phyloP scores from a whole-genome alignment of 805 yeast species.

The Lachancea waltii region DNA sequence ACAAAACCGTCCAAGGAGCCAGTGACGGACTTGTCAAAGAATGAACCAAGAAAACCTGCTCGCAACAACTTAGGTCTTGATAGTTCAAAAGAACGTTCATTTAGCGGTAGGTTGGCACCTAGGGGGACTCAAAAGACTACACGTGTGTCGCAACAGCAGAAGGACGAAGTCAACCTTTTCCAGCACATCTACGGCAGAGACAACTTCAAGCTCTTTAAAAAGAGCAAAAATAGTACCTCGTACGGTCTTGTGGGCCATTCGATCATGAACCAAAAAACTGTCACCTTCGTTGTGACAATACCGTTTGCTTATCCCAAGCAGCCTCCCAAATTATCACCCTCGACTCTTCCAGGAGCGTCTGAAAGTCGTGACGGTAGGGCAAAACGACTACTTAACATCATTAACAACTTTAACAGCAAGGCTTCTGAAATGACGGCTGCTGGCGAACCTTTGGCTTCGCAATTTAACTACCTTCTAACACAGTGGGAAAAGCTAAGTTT shows the following conservation, averaged over 20 bases:
- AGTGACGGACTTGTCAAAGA: no score
- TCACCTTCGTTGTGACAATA: slow-evolving; percentile 15
- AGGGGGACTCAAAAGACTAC: no score
- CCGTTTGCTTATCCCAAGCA: slow-evolving; percentile 25
- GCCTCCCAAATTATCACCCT: slow-evolving; percentile 16
- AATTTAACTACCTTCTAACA: slow-evolving; percentile 23
- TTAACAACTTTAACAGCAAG: slow-evolving; percentile 22
- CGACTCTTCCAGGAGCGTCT: background rate
- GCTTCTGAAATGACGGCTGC: slow-evolving; percentile 12
- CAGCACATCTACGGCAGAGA: slow-evolving; percentile 14
- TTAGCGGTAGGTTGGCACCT: no score
- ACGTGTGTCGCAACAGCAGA: slow-evolving; percentile 4
- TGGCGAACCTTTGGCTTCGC: slow-evolving; percentile 18
- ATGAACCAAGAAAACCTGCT: no score
- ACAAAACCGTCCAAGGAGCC: no score
- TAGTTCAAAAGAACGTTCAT: no score
- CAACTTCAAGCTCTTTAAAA: slow-evolving; percentile 19
- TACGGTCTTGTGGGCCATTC: slow-evolving; percentile 15
- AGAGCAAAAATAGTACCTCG: slow-evolving; percentile 19
- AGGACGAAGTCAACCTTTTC: slow-evolving; percentile 19
- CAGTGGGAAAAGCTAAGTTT: slow-evolving; percentile 13
- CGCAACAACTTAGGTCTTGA: no score
- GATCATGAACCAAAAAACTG: slow-evolving; percentile 5
- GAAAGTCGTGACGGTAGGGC: background rate
- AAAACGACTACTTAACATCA: slow-evolving; percentile 7